phyloP scores from a whole-genome alignment of 495 filamentous ascomycete genomes.

The Aspergillus campestris region DNA sequence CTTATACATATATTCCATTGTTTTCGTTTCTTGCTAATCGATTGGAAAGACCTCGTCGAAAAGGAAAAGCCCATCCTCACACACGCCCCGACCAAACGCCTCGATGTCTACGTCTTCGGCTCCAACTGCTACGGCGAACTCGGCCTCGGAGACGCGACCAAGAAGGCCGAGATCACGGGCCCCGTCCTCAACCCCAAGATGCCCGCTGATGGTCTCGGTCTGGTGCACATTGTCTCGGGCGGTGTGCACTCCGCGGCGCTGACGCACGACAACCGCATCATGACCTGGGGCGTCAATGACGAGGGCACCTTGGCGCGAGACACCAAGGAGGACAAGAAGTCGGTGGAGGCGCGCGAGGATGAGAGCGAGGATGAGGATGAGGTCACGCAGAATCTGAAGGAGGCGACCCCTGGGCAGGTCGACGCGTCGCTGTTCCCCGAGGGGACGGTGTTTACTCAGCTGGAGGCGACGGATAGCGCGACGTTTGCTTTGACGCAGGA shows the following conservation, averaged over 20 bases:
- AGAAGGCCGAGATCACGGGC: constrained; percentile 38
- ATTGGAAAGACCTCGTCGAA: background rate
- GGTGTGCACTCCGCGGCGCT: constrained; percentile 61
- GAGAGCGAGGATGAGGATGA: constrained; percentile 39
- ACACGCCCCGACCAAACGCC: constrained; percentile 23
- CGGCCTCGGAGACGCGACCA: constrained; percentile 41
- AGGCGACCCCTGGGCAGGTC: constrained; percentile 48
- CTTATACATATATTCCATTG: background rate
- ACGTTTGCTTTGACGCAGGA: constrained; percentile 56
- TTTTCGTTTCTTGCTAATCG: background rate
- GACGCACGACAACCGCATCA: constrained; percentile 54
- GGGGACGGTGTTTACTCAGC: constrained; percentile 46
- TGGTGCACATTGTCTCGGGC: constrained; percentile 55
- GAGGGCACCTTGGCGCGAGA: constrained; percentile 57
- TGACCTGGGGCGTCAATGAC: constrained; percentile 69
- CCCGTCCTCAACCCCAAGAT: constrained; percentile 44
- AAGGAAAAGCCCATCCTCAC: constrained; percentile 17
- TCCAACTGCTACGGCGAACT: constrained; percentile 43
- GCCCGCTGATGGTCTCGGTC: constrained; percentile 35
- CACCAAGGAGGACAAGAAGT: constrained; percentile 44
- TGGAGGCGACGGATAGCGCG: constrained; percentile 55
- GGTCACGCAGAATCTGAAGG: constrained; percentile 48
- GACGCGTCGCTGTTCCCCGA: constrained; percentile 38
- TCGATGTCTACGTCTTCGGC: constrained; percentile 47
- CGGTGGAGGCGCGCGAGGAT: constrained; percentile 39